These are phyloP conservation scores for Globisporangium radiosum DNA, from an alignment of 352 stramenopile genomes.

Conservation along the genomic window DNA sequence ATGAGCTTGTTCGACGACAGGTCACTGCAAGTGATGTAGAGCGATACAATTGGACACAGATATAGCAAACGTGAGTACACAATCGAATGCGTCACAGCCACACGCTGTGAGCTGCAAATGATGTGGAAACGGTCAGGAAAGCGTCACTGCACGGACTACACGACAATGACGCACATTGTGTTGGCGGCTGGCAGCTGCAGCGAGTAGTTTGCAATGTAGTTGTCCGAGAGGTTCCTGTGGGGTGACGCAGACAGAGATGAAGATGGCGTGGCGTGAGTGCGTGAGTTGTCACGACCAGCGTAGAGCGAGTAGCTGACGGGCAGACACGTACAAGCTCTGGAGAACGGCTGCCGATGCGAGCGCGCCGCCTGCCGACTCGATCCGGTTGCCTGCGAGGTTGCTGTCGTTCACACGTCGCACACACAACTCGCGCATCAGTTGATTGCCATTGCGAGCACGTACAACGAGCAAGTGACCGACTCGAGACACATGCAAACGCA, in stretches of 20 bases:
- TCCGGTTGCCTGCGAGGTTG: conserved; percentile 40
- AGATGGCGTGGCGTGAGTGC: neutral
- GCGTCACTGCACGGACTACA: too few relatives aligned
- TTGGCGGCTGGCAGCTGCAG: conserved; percentile 26
- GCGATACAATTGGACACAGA: neutral
- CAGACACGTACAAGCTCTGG: conserved; percentile 30
- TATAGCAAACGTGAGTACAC: neutral
- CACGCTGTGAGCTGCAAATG: too few relatives aligned
- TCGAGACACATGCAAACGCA: neutral
- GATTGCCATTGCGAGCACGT: neutral
- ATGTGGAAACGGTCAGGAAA: too few relatives aligned
- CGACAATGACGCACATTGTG: conserved; percentile 27
- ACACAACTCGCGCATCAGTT: too few relatives aligned
- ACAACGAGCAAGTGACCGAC: too few relatives aligned
- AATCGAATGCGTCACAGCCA: too few relatives aligned
- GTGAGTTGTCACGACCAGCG: neutral
- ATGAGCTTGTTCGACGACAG: conserved; percentile 43
- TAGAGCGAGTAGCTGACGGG: too few relatives aligned
- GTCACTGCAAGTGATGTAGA: conserved; percentile 21
- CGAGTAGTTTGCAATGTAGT: conserved; percentile 31
- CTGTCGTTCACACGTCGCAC: conserved; percentile 12
- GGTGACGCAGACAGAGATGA: neutral
- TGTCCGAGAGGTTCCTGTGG: conserved; percentile 47
- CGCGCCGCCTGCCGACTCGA: conserved; percentile 23
- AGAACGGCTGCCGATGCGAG: conserved; percentile 26